Conservation (phyloP, 768 basidiomycete species). For the Lactarius indigo region DNA sequence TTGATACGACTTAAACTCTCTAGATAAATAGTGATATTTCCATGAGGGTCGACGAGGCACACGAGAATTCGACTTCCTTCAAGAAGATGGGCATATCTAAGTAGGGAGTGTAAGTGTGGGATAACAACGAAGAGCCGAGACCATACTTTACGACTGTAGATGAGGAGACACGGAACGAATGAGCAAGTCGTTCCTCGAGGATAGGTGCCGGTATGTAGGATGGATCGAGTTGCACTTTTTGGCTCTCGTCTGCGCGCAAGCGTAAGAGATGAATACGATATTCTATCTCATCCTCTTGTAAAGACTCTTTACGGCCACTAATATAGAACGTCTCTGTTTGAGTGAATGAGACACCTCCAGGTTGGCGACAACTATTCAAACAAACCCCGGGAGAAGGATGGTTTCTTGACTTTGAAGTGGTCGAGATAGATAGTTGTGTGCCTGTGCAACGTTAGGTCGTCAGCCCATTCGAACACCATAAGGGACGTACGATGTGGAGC, state of each 20-base stretch:
- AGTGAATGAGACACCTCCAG: neutral
- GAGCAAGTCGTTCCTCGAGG: too few species aligned
- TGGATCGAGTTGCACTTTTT: conserved; percentile 19
- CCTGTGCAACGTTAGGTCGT: too few species aligned
- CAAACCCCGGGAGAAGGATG: neutral
- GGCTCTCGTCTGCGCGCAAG: conserved; percentile 10
- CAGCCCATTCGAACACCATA: too few species aligned
- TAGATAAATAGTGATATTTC: conserved; percentile 15
- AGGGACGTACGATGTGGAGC: too few species aligned
- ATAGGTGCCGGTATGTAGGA: conserved; percentile 19
- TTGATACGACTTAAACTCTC: conserved; percentile 12
- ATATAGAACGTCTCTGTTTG: conserved; percentile 6
- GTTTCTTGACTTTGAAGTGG: neutral
- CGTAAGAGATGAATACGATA: conserved; percentile 7
- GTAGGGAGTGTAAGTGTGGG: neutral
- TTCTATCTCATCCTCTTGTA: conserved; percentile 14
- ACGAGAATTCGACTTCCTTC: conserved; percentile 18
- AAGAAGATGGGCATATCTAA: conserved; percentile 20
- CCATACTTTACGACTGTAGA: conserved; percentile 7
- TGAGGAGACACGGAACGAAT: too few species aligned
- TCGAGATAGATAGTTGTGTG: too few species aligned
- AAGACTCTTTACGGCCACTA: conserved; percentile 3
- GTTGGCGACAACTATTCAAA: neutral
- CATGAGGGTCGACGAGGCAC: conserved; percentile 1
- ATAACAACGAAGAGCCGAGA: neutral